Evolutionary conservation across 805 yeast species (phyloP), one percentile per base, ranked within the genome.

Genomic region (Cyberlindnera petersonii): DNA sequence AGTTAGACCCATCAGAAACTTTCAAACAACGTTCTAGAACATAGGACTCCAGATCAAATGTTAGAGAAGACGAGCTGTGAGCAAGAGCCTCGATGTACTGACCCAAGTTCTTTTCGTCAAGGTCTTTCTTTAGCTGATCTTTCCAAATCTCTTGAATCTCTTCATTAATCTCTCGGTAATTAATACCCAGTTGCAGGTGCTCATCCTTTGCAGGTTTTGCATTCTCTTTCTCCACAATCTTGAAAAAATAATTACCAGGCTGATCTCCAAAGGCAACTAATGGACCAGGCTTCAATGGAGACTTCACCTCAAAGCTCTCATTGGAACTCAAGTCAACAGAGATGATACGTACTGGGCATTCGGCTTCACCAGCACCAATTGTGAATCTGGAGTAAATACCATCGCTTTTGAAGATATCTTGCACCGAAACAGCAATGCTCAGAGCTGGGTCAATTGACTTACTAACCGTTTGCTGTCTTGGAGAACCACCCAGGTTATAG

Each of bases 351-450:
- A 82, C 65, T 0, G 93, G 94, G 5, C 58, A 50, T 8, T 61
- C 60, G 0, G 65, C 39, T 19, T 69, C 68, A 1, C 81, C 66
- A 5, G 88, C 71, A 15, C 86, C 82, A 31, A 86, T 69, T 11
- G 82, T 75, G 54, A 83, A 86, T 49, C 79, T 82, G 5, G 87
- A 77, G 47, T 74, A 80, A 1, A 86, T 61, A 21, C 67, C 61
- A 14, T 71, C 57, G 3, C 72, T 58, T 46, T 77, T 74, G 64
- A 84, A 85, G 9, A 80, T 77, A 56, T 86, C 95, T 51, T 84
- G 91, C 3, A 85, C 94, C 3, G 86, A 78, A 1, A 85, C 93
- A 0, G 87, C 80, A 7, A 85, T 63, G 5, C 74, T 67, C 26
- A 86, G 63, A 1, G 74, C 60, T 6, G 79, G 73, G 43, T 82